Evolutionary conservation across 73 alveolate genomes (phyloP), one percentile per base, ranked within the genome.

Genomic region (Symbiodinium pilosum): DNA sequence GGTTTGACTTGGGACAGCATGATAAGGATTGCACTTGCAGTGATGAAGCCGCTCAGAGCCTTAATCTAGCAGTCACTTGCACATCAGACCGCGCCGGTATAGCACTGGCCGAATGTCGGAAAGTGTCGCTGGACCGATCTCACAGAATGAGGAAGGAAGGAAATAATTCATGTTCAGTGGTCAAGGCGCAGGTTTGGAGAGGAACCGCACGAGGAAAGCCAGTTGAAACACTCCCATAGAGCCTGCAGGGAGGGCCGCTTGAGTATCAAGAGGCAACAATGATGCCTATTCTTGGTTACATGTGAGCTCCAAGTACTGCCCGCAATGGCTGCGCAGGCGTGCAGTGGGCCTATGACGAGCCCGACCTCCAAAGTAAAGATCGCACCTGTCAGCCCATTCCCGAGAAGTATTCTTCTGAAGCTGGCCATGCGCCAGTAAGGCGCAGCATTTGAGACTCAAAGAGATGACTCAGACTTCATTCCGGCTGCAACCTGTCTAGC

Each of bases 1-100:
- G 98, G 98, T 44, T 92, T 92, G 81, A 92, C 69, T 52, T 92
- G 98, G 16, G 98, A 92, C 38, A 92, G 92, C 92, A 92, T 92
- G 98, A 92, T 92, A 12, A 92, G 84, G 5, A 92, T 75, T 36
- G 98, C 98, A 18, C 88, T 68, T 44, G 96, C 96, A 16, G 96
- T 68, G 87, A 91, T 91, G 87, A 91, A 91, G 54, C 96, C 96
- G 43, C 96, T 91, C 51, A 91, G 87, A 16, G 95, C 95, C 95
- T 88, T 40, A 21, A 77, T n/a, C n/a, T n/a, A n/a, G 28, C 20
- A 20, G 20, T 9, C 69, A n/a, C n/a, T 9, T 52, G 69, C 20
- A 52, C 69, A 9, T 20, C 69, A 20, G 9, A 52, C 28, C 20
- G 69, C 28, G 20, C 9, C 9, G 20, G 69, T 52, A 20, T 9